Base-by-base conservation (phyloP, 2,329 filamentous ascomycete species). In the Blastomyces gilchristii region DNA sequence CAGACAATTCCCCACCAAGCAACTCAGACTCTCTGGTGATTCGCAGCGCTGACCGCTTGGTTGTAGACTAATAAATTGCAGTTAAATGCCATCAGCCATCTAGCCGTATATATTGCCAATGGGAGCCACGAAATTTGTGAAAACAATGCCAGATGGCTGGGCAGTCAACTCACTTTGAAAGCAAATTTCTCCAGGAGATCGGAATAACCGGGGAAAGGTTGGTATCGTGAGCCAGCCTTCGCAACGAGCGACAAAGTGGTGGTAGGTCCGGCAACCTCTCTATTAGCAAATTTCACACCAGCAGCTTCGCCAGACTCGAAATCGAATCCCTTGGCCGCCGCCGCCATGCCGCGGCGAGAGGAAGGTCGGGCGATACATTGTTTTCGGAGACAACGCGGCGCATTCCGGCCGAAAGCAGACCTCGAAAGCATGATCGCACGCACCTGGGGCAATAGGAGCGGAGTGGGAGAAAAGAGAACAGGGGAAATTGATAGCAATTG, bases 21-120 rank as follows among this genome's bases (percentile, higher is more conserved):
- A 99, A 88, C 81, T 99, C 94, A 72, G 90, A 85, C 82, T 99
- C 94, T 81, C 94, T 89, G 74, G 87, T 89, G 77, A 99, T 96
- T 76, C 92, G 90, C 73, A 99, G 82, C 64, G 90, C 90, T 69
- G 92, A 94, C 78, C 94, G 88, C 79, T 88, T 89, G 70, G 87
- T 78, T 71, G 94, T 99, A 65, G 76, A 82, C 88, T 91, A 88
- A 34, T 93, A 72, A 66, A 69, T 71, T 69, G 64, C 65, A 62
- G 50, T 14, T 12, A 14, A 37, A 53, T 60, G 63, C 45, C 45
- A 60, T 65, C 50, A 62, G 63, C 34, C 22, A 53, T 63, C 63
- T 58, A 61, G 54, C 58, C 63, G 18, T 41, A 43, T 41, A 28
- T 28, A 43, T 60, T 52, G 34, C 64, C 62, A 61, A 61, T 58